phyloP scores from a whole-genome alignment of 2,329 filamentous ascomycete species.

The Podosphaera xanthii region DNA sequence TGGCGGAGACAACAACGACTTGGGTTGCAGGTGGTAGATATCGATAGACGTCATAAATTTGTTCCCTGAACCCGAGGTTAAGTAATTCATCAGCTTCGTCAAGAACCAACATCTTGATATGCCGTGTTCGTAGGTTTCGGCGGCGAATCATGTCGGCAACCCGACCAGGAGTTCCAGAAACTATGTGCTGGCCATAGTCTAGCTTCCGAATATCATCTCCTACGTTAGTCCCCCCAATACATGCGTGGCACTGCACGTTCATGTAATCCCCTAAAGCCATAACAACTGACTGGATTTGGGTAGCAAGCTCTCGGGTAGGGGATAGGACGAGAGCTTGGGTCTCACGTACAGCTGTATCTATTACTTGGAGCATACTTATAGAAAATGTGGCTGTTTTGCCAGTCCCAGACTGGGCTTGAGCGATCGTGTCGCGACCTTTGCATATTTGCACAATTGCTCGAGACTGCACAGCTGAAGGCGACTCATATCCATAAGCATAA shows the following conservation, averaged over 20 bases:
- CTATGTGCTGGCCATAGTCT: conserved; percentile 92
- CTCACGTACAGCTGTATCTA: conserved; percentile 79
- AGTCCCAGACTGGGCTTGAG: conserved; percentile 89
- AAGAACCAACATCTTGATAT: conserved; percentile 60
- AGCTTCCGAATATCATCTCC: conserved; percentile 95
- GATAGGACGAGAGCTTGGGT: conserved; percentile 90
- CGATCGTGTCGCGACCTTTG: conserved; percentile 96
- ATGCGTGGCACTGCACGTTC: conserved; percentile 98
- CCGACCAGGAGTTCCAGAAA: conserved; percentile 89
- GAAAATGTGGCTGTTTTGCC: conserved; percentile 95
- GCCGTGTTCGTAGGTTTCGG: conserved; percentile 45
- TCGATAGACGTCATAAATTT: conserved; percentile 97
- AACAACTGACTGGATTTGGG: conserved; percentile 94
- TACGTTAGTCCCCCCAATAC: conserved; percentile 93
- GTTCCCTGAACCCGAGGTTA: conserved; percentile 88
- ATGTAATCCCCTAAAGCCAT: conserved; percentile 99
- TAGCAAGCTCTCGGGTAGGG: conserved; percentile 86
- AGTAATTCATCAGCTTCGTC: conserved; percentile 61
- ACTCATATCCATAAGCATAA: conserved; percentile 97
- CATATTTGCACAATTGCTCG: conserved; percentile 97
- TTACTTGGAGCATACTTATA: conserved; percentile 87
- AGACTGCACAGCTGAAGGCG: conserved; percentile 90
- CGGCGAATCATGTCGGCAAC: conserved; percentile 71
- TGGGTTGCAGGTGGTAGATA: conserved; percentile 92
- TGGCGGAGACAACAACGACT: conserved; percentile 94